A percentile compares a stretch with the other conserved stretches of the same genome.
phyloP scores from a whole-genome alignment of 2,329 filamentous ascomycete species.

The Rhynchosporium graminicola region DNA sequence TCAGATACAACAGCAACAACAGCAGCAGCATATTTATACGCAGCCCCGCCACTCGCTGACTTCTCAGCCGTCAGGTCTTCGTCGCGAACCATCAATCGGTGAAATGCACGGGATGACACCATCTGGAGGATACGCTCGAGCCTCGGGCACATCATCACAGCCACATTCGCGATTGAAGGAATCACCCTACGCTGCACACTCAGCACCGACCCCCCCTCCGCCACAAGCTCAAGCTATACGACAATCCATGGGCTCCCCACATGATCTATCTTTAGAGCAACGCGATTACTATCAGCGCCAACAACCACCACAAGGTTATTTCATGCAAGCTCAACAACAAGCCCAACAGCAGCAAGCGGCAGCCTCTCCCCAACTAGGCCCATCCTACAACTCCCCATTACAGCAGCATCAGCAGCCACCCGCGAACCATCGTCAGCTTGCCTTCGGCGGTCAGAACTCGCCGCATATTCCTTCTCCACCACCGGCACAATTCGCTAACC shows the following conservation, averaged over 20 bases:
- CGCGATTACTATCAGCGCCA: conserved; percentile 40
- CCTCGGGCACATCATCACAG: conserved; percentile 29
- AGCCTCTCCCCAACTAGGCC: conserved; percentile 34
- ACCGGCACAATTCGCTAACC: conserved; percentile 31
- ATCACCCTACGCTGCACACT: conserved; percentile 40
- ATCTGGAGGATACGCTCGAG: conserved; percentile 34
- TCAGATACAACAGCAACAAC: conserved; percentile 41
- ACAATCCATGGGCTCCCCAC: conserved; percentile 36
- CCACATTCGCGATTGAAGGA: conserved; percentile 38
- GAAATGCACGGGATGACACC: conserved; percentile 36
- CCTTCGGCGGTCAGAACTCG: conserved; percentile 34
- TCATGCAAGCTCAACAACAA: conserved; percentile 35
- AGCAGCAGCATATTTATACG: conserved; percentile 36
- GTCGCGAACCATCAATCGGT: conserved; percentile 36
- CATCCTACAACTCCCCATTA: conserved; percentile 34
- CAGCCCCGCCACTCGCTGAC: conserved; percentile 36
- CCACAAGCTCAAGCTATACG: conserved; percentile 27
- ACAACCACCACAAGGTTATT: conserved; percentile 30
- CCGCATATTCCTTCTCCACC: conserved; percentile 36
- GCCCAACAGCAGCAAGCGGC: conserved; percentile 31
- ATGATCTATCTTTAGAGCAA: conserved; percentile 34
- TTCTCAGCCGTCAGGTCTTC: conserved; percentile 34
- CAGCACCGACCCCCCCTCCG: conserved; percentile 35
- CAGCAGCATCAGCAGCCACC: conserved; percentile 31
- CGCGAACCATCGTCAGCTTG: conserved; percentile 35